These are phyloP conservation scores for Lentinus polychrous DNA, from an alignment of 1,284 basidiomycete species.

Conservation along the genomic window DNA sequence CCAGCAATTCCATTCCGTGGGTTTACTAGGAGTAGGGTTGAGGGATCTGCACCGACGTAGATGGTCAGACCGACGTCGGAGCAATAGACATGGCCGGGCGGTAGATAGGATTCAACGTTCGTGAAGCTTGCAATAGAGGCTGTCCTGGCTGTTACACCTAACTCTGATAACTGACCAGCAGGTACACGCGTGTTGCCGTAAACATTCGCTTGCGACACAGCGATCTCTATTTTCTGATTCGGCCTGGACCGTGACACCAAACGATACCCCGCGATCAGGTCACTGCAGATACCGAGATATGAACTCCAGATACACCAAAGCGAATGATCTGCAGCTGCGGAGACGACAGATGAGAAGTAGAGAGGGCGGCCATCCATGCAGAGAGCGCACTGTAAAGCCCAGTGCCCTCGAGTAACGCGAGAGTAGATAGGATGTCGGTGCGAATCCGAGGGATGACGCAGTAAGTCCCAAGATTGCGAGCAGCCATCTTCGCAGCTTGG, in stretches of 20 bases:
- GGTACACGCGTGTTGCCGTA: background rate
- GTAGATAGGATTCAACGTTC: background rate
- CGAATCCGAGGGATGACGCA: slow-evolving; percentile 1
- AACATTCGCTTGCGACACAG: too few relatives aligned
- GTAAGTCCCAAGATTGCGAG: too few relatives aligned
- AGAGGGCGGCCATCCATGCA: too few relatives aligned
- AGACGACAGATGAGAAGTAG: too few relatives aligned
- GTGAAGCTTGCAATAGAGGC: background rate
- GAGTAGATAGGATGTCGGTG: background rate
- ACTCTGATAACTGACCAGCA: background rate
- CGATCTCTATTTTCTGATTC: background rate
- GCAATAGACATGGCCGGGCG: background rate
- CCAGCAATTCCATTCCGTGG: too few relatives aligned
- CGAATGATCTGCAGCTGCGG: slow-evolving; percentile 1
- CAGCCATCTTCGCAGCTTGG: background rate
- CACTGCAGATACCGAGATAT: background rate
- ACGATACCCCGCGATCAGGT: background rate
- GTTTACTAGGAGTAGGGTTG: slow-evolving; percentile 1
- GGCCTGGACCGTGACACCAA: background rate
- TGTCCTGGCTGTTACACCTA: background rate
- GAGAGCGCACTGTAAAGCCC: too few relatives aligned
- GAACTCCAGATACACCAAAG: background rate
- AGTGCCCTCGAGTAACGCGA: background rate
- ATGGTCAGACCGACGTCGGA: slow-evolving; percentile 6
- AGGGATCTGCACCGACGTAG: slow-evolving; percentile 1